Evolutionary conservation across 768 basidiomycete genomes (phyloP).

Genomic region (Termitomyces sp.): DNA sequence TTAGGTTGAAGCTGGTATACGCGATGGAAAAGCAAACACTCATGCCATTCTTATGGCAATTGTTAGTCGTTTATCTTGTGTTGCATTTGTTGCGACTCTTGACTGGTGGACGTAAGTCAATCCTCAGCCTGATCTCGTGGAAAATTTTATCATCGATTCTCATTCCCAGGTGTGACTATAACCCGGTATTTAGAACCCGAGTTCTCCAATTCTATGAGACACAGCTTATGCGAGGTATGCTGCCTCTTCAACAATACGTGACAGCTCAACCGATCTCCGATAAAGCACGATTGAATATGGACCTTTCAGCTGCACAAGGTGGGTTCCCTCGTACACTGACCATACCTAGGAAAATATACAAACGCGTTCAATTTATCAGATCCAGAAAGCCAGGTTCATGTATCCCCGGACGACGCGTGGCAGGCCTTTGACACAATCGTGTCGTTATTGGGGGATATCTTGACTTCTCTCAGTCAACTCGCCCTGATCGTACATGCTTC

Average conservation of each 20-base stretch:
- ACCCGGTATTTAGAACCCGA: conserved; percentile 12
- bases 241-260: background rate
- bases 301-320: conserved; percentile 22
- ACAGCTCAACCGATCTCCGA: background rate
- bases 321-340: background rate
- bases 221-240: conserved; percentile 21
- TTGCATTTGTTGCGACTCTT: conserved; percentile 15
- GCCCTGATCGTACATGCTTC: conserved; percentile 26
- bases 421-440: conserved; percentile 20
- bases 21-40: conserved; percentile 13
- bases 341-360: background rate
- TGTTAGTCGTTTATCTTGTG: conserved; percentile 12
- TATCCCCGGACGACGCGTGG: conserved; percentile 20
- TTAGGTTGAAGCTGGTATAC: conserved; percentile 19
- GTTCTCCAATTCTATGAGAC: conserved; percentile 22
- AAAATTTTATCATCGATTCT: background rate
- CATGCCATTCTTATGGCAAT: conserved; percentile 16
- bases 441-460: conserved; percentile 14
- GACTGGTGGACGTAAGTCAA: conserved; percentile 19
- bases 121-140: too few species aligned
- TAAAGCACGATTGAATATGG: conserved; percentile 16
- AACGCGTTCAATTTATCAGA: conserved; percentile 10
- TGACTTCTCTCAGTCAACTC: conserved; percentile 23
- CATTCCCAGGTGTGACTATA: conserved; percentile 6
- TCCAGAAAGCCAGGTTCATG: conserved; percentile 14